Percentiles rank a stretch among this genome's conserved stretches.
phyloP scores from a whole-genome alignment of 2,329 filamentous ascomycete genomes.

The Arthroderma uncinatum region DNA sequence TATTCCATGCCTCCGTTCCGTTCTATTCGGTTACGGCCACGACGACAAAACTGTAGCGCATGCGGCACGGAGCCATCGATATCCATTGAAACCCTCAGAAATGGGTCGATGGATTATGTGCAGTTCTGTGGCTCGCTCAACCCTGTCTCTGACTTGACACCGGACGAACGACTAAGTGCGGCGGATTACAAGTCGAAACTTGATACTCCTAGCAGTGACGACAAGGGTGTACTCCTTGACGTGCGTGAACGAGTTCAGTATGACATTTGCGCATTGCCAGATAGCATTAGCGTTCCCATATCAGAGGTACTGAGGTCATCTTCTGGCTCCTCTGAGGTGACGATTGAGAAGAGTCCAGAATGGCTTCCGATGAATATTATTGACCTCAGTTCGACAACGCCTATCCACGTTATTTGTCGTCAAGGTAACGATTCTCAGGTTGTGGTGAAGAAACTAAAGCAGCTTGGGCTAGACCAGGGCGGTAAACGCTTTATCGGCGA shows the following conservation, averaged over 20 bases:
- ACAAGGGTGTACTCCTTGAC: conserved; percentile 58
- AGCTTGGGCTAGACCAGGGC: conserved; percentile 26
- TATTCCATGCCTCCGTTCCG: conserved; percentile 49
- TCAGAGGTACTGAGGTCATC: conserved; percentile 29
- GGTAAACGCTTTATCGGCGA: conserved; percentile 30
- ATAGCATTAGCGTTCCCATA: conserved; percentile 53
- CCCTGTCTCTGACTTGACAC: conserved; percentile 46
- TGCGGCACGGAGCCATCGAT: conserved; percentile 58
- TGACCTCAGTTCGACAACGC: conserved; percentile 12
- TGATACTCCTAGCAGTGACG: conserved; percentile 4
- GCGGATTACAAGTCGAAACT: conserved; percentile 42
- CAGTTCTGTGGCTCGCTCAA: conserved; percentile 64
- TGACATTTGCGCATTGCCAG: conserved; percentile 62
- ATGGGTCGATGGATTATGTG: conserved; percentile 66
- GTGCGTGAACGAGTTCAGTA: conserved; percentile 79
- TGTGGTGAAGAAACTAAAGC: conserved; percentile 33
- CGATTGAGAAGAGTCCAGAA: background rate
- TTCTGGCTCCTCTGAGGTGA: background rate
- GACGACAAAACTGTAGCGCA: conserved; percentile 60
- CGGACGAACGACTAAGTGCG: conserved; percentile 58
- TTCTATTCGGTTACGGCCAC: conserved; percentile 59
- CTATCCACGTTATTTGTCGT: conserved; percentile 38
- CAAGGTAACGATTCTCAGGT: conserved; percentile 41
- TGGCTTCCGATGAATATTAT: background rate
- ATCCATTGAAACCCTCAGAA: conserved; percentile 49